Evolutionary conservation across 2,329 filamentous ascomycete genomes (phyloP), one percentile per base, ranked within the genome.

Genomic region (Penicillium sp.): DNA sequence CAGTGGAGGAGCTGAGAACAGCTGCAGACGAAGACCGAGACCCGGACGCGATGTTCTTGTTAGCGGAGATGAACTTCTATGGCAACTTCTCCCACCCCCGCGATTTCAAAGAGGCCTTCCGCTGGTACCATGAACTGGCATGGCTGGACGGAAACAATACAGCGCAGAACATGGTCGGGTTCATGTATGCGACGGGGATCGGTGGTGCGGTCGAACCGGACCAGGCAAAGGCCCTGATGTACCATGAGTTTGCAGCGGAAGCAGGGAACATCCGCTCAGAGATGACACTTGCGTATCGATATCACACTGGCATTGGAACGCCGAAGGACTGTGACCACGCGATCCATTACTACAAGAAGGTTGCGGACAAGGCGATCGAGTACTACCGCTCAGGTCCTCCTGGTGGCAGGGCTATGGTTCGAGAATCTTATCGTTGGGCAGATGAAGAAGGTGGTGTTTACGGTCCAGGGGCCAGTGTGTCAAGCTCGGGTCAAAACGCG

Each of bases 1-100:
- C 80, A 3, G 78, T 84, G 34, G 69, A 72, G 49, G 70, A 84
- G 31, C 69, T 87, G 52, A 75, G 80, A 59, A 69, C 76, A 44
- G 81, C 82, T 31, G 81, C 81, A 3, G 68, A 75, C 7, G 70
- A 77, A 56, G 69, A 73, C 33, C 66, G 74, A 53, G 70, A 75
- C 49, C 79, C 87, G 2, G 90, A 98, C 67, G 93, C 93, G 5
- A 80, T 97, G 40, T 95, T 85, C 64, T 75, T 95, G 15, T 77
- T 98, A 22, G 93, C 88, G 17, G 88, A 98, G 66, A 84, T 98
- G 78, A 95, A 94, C 73, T 97, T 97, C 70, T 89, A 93, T 62
- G 93, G 93, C 65, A 96, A 97, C 69, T 95, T 85, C 69, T 86
- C 87, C 21, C 80, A 96, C 62, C 90, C 91, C 2, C 79, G 84